Evolutionary conservation across 139 green algal species (phyloP), one percentile per base, ranked within the genome.

Genomic region (Mychonastes homosphaera): DNA sequence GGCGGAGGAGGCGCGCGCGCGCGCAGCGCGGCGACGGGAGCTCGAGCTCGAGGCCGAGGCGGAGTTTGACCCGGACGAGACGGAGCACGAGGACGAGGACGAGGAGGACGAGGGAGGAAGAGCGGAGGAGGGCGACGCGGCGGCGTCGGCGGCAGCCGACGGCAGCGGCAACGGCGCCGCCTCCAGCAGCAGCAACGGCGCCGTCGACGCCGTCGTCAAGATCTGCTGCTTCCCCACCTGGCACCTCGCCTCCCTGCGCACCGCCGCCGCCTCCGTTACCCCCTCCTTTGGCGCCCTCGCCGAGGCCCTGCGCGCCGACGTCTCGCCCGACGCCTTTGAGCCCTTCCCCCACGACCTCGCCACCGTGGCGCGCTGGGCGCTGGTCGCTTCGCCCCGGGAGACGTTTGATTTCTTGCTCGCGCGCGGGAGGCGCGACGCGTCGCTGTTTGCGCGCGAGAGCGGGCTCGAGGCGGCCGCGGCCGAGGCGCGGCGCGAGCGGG

Each of bases 41-140:
- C n/a, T n/a, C n/a, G n/a, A n/a, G n/a, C n/a, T n/a, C n/a, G n/a
- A n/a, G n/a, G 82, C 82, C 13, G 49, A 91, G 18, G 83, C 78
- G 12, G 83, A 81, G 38, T 93, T 91, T 61, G 83, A 93, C 21
- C 84, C 84, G 1, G n/a, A 77, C 3, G 64, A 70, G 9, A 72
- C 75, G 5, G 67, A 56, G 3, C 30, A 64, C 30, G 34, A 69
- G 3, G 38, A 55, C 24, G 64, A 55, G 15, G 41, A 44, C 12
- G 12, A 13, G 12, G 12, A 10, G 36, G 13, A 44, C 36, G 12
- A n/a, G 36, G 36, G 36, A 44, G 36, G 36, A 44, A 48, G 41
- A 48, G 23, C 41, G 19, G 19, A 8, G 41, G 23, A 13, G 41
- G 23, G 7, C 41, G 19, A 8, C 19, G 41, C 8, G 6, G 19